Evolutionary conservation across 352 stramenopile genomes (phyloP), one percentile per base, ranked within the genome.

Genomic region (Pythium pyrilobum): DNA sequence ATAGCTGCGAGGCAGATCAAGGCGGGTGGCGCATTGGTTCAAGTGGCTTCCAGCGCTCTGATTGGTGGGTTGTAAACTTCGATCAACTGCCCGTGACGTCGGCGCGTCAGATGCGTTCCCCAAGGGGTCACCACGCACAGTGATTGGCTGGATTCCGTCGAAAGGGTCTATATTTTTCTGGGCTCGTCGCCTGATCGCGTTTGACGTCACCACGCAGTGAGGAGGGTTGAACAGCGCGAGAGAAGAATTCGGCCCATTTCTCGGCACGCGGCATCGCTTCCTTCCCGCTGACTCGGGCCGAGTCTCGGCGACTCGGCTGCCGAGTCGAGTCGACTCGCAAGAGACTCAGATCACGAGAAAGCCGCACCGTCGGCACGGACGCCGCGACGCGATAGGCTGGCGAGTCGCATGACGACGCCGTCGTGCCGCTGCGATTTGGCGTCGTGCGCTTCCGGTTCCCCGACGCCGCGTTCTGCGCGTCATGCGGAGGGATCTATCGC

Each of bases 81-180:
- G 43, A 59, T 43, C 50, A 25, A 5, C 18, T 16, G 20, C n/a
- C 18, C 8, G 32, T 59, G 49, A 65, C 57, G 40, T 64, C 36
- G 57, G 33, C 57, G 57, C 57, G 57, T 65, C 57, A 65, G 21
- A 39, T n/a, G n/a, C n/a, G n/a, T n/a, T n/a, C n/a, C n/a, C n/a
- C n/a, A n/a, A n/a, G n/a, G n/a, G n/a, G 1, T 9, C 1, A n/a
- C 40, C n/a, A 3, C 8, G 29, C 29, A 0, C 10, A 18, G 9
- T 59, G 56, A 65, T 65, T 65, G 57, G 57, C 43, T 59, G 49
- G 31, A 43, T 38, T 4, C 2, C 4, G 7, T 15, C 21, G 1
- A 15, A 31, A 41, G 24, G 47, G 37, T 64, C 56, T 57, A 50
- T 64, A 51, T 64, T 64, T 64, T 50, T 6, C 12, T 55, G 15